Percentiles rank a stretch among this genome's conserved stretches.
These are phyloP conservation scores for Fusarium lyarnte DNA, from an alignment of 2,329 filamentous ascomycete species.

Conservation along the genomic window DNA sequence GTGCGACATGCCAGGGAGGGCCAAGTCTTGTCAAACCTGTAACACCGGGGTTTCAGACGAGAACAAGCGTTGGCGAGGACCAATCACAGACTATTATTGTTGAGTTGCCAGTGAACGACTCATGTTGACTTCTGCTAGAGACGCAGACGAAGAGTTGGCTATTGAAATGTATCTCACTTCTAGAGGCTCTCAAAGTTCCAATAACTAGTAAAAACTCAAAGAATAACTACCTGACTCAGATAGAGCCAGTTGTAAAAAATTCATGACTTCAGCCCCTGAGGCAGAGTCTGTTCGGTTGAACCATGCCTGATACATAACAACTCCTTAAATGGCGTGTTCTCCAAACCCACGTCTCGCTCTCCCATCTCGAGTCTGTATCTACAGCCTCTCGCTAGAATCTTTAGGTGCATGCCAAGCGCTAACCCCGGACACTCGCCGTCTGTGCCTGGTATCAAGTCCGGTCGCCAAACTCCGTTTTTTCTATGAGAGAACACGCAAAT, in stretches of 20 bases:
- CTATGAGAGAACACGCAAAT: background rate
- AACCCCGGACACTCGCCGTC: constrained; percentile 34
- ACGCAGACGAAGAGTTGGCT: constrained; percentile 1
- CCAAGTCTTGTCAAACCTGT: constrained; percentile 40
- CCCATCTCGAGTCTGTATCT: background rate
- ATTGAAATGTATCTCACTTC: background rate
- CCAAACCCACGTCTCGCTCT: constrained; percentile 12
- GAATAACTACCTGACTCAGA: background rate
- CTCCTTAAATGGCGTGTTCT: constrained; percentile 38
- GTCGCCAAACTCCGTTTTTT: constrained; percentile 27
- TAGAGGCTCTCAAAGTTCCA: background rate
- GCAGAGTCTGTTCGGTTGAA: constrained; percentile 1
- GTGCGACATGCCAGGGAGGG: constrained; percentile 30
- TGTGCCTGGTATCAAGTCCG: constrained; percentile 40
- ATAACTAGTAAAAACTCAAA: background rate
- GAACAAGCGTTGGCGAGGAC: constrained; percentile 7
- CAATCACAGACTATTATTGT: constrained; percentile 17
- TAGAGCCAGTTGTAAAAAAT: background rate
- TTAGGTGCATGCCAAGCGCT: constrained; percentile 37
- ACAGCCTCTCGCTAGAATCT: constrained; percentile 11
- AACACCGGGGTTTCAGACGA: constrained; percentile 41
- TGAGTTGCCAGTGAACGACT: background rate
- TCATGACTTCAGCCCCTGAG: background rate
- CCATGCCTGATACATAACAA: constrained; percentile 23
- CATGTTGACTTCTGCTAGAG: constrained; percentile 1